phyloP scores from a whole-genome alignment of 768 basidiomycete species.

The Calvatia gigantea region DNA sequence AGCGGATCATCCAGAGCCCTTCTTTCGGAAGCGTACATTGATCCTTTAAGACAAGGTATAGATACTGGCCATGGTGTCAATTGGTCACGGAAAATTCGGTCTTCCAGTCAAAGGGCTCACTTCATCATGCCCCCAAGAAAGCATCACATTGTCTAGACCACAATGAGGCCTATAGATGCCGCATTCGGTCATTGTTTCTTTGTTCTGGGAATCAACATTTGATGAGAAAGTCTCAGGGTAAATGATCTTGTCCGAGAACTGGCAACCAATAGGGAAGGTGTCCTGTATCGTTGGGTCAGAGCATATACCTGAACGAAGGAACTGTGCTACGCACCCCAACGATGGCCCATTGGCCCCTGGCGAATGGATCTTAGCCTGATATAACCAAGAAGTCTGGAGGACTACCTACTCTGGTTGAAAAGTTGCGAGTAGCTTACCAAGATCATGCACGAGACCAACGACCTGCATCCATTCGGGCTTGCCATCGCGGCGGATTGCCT shows the following conservation, averaged over 20 bases:
- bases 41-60: conserved; percentile 80
- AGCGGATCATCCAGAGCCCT: conserved; percentile 88
- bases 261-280: conserved; percentile 78
- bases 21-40: conserved; percentile 80
- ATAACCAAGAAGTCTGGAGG: not conserved
- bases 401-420: conserved; percentile 58
- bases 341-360: conserved; percentile 85
- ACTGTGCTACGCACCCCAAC: conserved; percentile 61
- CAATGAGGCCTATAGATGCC: conserved; percentile 79
- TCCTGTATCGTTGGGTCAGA: conserved; percentile 26
- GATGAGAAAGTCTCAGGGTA: conserved; percentile 71
- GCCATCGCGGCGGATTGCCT: conserved; percentile 81
- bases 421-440: conserved; percentile 83
- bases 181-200: conserved; percentile 63
- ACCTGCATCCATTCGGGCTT: conserved; percentile 94
- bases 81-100: conserved; percentile 9
- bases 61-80: conserved; percentile 48
- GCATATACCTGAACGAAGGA: conserved; percentile 13
- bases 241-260: conserved; percentile 81
- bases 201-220: conserved; percentile 67
- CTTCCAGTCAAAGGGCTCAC: conserved; percentile 34
- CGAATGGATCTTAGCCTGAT: not conserved
- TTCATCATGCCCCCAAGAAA: conserved; percentile 92
- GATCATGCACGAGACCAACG: conserved; percentile 85
- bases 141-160: conserved; percentile 82